phyloP scores from a whole-genome alignment of 2,329 filamentous ascomycete species.

The Xylaria sp. region DNA sequence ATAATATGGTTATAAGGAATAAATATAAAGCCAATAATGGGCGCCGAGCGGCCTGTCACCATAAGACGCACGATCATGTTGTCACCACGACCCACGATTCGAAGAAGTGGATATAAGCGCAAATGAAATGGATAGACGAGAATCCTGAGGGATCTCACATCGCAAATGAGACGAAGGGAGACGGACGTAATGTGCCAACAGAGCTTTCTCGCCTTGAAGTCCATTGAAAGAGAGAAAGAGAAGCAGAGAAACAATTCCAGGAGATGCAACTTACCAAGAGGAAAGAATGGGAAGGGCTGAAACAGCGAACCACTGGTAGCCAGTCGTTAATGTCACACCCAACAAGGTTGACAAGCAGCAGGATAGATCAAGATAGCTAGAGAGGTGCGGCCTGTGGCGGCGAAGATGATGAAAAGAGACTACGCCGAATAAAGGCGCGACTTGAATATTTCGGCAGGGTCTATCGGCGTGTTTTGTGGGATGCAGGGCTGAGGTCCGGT shows the following conservation, averaged over 20 bases:
- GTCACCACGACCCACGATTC: background rate
- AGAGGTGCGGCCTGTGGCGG: background rate
- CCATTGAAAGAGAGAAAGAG: background rate
- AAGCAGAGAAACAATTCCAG: background rate
- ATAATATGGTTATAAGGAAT: background rate
- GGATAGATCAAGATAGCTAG: background rate
- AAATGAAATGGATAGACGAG: too few species aligned
- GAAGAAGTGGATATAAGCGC: background rate
- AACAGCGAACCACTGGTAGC: background rate
- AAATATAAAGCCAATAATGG: background rate
- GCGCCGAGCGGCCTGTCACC: background rate
- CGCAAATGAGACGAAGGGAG: background rate
- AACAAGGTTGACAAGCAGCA: background rate
- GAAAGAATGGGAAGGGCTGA: background rate
- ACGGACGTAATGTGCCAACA: too few species aligned
- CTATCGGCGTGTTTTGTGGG: background rate
- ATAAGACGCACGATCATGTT: background rate
- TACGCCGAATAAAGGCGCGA: background rate
- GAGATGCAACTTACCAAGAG: conserved; percentile 11
- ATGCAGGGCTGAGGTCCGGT: background rate
- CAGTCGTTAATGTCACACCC: background rate
- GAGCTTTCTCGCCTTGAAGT: too few species aligned
- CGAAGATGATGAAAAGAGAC: background rate
- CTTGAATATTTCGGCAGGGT: background rate
- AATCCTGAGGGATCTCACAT: background rate